phyloP scores from a whole-genome alignment of 2,329 filamentous ascomycete genomes.

The Pseudogymnoascus destructans region DNA sequence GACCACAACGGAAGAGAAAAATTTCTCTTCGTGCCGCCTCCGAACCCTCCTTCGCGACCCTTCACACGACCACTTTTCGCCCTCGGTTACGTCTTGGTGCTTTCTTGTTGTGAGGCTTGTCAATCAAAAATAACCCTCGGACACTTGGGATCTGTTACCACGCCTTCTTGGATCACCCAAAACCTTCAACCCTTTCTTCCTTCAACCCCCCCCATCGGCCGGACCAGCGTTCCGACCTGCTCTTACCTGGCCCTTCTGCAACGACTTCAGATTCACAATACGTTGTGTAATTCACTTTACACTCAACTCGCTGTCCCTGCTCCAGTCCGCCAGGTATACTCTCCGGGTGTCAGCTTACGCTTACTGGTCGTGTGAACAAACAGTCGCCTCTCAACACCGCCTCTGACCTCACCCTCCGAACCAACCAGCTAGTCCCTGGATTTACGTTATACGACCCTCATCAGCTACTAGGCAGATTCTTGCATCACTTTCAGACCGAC shows the following conservation, averaged over 20 bases:
- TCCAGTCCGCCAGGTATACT: background rate
- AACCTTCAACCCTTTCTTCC: background rate
- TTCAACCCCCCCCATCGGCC: background rate
- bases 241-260: background rate
- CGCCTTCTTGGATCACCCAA: background rate
- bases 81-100: background rate
- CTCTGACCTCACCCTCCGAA: background rate
- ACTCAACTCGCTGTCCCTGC: background rate
- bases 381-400: slow-evolving; percentile 5
- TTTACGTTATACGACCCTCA: slow-evolving; percentile 1
- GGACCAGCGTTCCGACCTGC: background rate
- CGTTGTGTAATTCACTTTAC: slow-evolving; percentile 2
- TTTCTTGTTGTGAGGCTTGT: slow-evolving; percentile 1
- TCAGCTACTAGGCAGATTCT: background rate
- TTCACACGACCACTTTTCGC: background rate
- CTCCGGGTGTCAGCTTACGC: slow-evolving; percentile 5
- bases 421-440: background rate
- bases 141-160: background rate
- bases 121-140: background rate
- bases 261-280: background rate
- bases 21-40: background rate
- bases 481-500: background rate
- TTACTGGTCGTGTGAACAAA: slow-evolving; percentile 7
- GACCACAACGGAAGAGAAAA: background rate
- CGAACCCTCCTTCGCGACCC: background rate